Conservation (phyloP, 345 rosid genomes). For the Corchorus capsularis region DNA sequence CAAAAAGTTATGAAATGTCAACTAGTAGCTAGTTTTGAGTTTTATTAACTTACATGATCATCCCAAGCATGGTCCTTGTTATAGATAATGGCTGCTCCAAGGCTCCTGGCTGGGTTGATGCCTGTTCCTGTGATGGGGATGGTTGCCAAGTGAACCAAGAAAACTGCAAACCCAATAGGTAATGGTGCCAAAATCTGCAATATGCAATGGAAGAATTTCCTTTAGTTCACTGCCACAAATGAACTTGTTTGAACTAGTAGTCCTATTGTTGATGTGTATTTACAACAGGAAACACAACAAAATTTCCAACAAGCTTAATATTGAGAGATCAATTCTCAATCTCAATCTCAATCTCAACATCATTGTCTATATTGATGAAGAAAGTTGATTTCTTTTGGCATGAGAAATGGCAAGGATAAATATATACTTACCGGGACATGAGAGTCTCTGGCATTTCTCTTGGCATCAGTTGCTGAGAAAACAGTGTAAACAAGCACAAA, state of each 20-base stretch:
- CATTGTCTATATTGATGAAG: no score
- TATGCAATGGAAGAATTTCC: not conserved
- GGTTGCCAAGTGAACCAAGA: constrained; percentile 12
- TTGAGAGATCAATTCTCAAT: no score
- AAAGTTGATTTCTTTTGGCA: no score
- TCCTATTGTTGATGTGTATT: no score
- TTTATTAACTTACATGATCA: constrained; percentile 39
- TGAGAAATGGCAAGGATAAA: no score
- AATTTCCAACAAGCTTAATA: not conserved
- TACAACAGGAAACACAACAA: not conserved
- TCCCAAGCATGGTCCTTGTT: constrained; percentile 43
- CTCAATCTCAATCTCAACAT: no score
- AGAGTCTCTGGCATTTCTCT: constrained; percentile 59
- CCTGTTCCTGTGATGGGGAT: constrained; percentile 19
- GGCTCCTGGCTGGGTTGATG: constrained; percentile 16
- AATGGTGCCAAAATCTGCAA: constrained; percentile 18
- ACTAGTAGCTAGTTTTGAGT: no score
- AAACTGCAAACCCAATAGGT: constrained; percentile 6
- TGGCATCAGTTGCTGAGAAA: constrained; percentile 54
- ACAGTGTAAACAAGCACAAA: constrained; percentile 47
- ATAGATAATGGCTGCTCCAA: constrained; percentile 23
- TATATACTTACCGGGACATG: constrained; percentile 49
- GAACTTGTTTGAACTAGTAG: no score
- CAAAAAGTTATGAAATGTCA: not conserved
- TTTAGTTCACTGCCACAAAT: not conserved